Base-by-base conservation (phyloP, 176 grass and related monocot species). In the maize (Zea mays) region DNA sequence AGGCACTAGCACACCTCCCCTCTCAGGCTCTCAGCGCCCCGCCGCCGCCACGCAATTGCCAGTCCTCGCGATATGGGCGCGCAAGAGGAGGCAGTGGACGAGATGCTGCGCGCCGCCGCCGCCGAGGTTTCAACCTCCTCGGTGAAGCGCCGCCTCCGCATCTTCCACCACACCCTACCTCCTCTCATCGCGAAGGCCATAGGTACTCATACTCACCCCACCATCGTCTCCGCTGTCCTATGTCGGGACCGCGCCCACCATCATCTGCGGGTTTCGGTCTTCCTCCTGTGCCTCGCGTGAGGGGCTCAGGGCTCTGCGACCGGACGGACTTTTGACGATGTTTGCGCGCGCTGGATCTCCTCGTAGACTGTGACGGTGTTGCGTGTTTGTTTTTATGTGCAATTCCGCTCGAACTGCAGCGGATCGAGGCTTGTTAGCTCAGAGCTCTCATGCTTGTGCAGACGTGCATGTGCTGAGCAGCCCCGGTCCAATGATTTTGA, bases 41-140 rank as follows among this genome's bases (percentile, higher is more conserved):
- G 40, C 6, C 21, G 58, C 46, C 8, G 84, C 71, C 62, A 16
- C 76, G 16, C 33, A 44, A 69, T 10, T 72, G 65, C 54, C 56
- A 46, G 72, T 40, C 6, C 57, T 54, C 72, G 40, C 79, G 33
- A n/a, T 16, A 86, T 69, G 83, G 80, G 68, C 8, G 82, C 79
- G 79, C 88, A 82, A 54, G 73, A 84, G 61, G 82, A 77, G 86
- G 58, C 77, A 50, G 78, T 69, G 65, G 85, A 82, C 73, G 79
- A 93, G 67, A 79, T 73, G 65, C 72, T 91, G 70, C 83, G 88
- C 72, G 82, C 84, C 63, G 94, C 94, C 50, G 75, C 82, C 6
- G 75, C 84, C 43, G 94, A 89, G 88, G 86, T 91, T 27, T 90
- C 94, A 20, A 87, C 88, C 67, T 83, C 88, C 35, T 93, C 94